phyloP scores from a whole-genome alignment of 1,284 basidiomycete genomes.

The Sporisorium scitamineum region DNA sequence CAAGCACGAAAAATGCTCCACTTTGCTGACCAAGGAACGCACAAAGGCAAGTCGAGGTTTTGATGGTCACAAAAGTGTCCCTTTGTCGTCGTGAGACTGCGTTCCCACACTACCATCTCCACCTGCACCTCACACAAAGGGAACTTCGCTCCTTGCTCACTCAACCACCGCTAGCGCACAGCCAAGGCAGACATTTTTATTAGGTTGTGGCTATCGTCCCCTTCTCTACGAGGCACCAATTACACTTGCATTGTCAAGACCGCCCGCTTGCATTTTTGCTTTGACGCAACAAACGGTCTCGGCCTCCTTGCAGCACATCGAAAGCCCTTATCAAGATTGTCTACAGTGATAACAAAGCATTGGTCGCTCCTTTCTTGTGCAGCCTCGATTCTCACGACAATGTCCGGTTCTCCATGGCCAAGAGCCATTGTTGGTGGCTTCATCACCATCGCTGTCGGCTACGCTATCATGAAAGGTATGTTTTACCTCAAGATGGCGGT shows the following conservation, averaged over 20 bases:
- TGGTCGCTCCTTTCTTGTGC: not conserved
- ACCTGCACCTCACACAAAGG: conserved; percentile 1
- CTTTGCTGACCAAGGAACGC: not conserved
- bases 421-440: conserved; percentile 45
- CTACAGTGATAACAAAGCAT: too few species aligned
- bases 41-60: not conserved
- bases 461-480: conserved; percentile 63
- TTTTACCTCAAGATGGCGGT: too few species aligned
- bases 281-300: too few species aligned
- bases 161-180: not conserved
- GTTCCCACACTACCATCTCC: not conserved
- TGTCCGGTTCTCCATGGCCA: conserved; percentile 49
- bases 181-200: not conserved
- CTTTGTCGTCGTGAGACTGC: not conserved
- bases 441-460: conserved; percentile 47
- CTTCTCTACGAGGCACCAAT: not conserved
- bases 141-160: not conserved
- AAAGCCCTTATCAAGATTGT: not conserved
- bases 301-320: too few species aligned
- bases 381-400: not conserved
- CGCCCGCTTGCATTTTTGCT: too few species aligned
- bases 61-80: too few species aligned
- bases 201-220: not conserved
- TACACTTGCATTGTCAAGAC: too few species aligned
- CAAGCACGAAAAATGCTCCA: not conserved